Conservation (phyloP, 192 early-diverging fungal species). For the Rhizophagus clarus region DNA sequence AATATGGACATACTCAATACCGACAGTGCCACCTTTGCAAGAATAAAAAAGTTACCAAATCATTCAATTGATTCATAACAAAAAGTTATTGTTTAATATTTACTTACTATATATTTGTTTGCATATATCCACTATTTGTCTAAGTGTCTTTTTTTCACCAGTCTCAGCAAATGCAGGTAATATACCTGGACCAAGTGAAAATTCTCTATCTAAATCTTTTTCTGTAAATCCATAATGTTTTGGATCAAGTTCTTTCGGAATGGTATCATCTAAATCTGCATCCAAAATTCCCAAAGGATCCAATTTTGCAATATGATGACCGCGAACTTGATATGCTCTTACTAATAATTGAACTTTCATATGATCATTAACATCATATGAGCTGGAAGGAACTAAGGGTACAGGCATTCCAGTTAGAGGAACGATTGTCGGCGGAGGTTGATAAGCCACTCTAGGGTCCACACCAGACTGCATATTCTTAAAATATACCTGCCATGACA, state of each 20-base stretch:
- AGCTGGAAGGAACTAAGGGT: conserved; percentile 36
- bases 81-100: no score
- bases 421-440: conserved; percentile 73
- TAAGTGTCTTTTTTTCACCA: conserved; percentile 79
- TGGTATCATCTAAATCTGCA: conserved; percentile 50
- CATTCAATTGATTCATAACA: neutral
- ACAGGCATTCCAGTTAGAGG: conserved; percentile 42
- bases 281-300: conserved; percentile 90
- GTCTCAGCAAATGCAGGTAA: conserved; percentile 81
- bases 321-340: conserved; percentile 94
- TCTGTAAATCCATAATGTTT: conserved; percentile 95
- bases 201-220: conserved; percentile 87
- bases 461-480: conserved; percentile 71
- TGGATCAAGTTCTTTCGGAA: conserved; percentile 82
- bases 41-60: conserved; percentile 23
- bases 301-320: conserved; percentile 93
- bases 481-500: conserved; percentile 98
- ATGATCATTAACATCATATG: conserved; percentile 86
- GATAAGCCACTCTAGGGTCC: conserved; percentile 71
- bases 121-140: conserved; percentile 85
- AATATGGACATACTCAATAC: conserved; percentile 99
- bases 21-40: conserved; percentile 76
- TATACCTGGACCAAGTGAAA: conserved; percentile 93
- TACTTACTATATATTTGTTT: conserved; percentile 85
- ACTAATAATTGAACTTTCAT: conserved; percentile 97